Evolutionary conservation across 1,139 yeast genomes (phyloP), one percentile per base, ranked within the genome.

Genomic region (Blastobotrys raffinosifermentans): DNA sequence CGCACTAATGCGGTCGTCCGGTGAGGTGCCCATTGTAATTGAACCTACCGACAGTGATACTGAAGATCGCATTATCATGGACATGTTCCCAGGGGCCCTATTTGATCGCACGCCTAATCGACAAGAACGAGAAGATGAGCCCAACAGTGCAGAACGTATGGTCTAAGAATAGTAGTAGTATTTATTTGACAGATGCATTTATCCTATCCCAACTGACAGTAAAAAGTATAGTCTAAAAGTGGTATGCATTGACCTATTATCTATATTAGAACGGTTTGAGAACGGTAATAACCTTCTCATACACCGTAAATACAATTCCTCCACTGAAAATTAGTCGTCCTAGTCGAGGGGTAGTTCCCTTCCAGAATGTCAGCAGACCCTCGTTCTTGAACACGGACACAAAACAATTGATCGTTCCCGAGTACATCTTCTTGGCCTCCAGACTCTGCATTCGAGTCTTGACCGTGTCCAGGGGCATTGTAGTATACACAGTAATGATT

Each of bases 381-480:
- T 91, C 98, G 40, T 89, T 81, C 57, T 69, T 80, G 61, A 83
- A 83, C 38, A 91, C 80, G 48, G 74, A 77, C 22, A 66, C 74
- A 53, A 91, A 89, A 63, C 97, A 91, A 62, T 89, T 75, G 32
- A 81, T 19, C 0, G 97, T 89, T 30, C 89, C 76, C 4, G 72
- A 60, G 63, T 91, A 91, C 53, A 71, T 62, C 48, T 73, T 71
- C 40, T 74, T 73, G 3, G 96, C 85, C 26, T 85, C 93, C 49
- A 91, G 70, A 19, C 95, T 83, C 66, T 91, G 98, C 96, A 91
- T 91, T 63, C 98, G 75, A 1, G 98, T 91, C 67, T 91, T 91
- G 46, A 91, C 96, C 0, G 97, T 91, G 59, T 91, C 98, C 27
- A 91, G 80, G 8, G 98, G 98, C 97, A 91, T 91, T 7, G 98